Percentiles rank a stretch among this genome's conserved stretches.
phyloP scores from a whole-genome alignment of 495 filamentous ascomycete species.

The Friedmanniomyces simplex region DNA sequence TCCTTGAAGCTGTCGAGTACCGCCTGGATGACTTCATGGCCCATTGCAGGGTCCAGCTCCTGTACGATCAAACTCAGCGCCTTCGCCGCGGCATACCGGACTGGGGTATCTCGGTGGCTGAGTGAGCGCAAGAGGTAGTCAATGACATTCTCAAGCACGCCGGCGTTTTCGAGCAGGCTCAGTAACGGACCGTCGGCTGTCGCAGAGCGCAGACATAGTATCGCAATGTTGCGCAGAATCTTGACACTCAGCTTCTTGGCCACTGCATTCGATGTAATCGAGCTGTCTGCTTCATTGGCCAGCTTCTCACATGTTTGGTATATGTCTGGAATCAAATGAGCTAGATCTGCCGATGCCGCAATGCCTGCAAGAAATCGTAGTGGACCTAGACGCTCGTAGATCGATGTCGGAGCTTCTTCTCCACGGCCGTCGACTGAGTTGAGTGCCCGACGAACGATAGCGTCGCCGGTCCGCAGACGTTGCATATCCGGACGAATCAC shows the following conservation, averaged over 20 bases:
- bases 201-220: constrained; percentile 46
- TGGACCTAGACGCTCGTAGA: constrained; percentile 59
- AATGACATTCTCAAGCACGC: constrained; percentile 60
- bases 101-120: constrained; percentile 76
- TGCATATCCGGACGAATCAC: constrained; percentile 84
- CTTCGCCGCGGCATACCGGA: constrained; percentile 85
- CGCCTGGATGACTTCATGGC: constrained; percentile 72
- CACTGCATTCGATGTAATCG: constrained; percentile 49
- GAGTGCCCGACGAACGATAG: constrained; percentile 59
- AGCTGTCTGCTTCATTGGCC: constrained; percentile 28
- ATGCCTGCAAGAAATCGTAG: constrained; percentile 70
- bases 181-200: constrained; percentile 13
- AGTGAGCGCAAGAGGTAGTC: constrained; percentile 55
- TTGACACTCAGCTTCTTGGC: constrained; percentile 76
- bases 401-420: constrained; percentile 18
- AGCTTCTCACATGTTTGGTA: constrained; percentile 46
- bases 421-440: constrained; percentile 33
- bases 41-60: constrained; percentile 69
- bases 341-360: constrained; percentile 44
- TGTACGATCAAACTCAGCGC: constrained; percentile 75
- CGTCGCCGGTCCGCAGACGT: constrained; percentile 54
- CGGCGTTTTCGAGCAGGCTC: constrained; percentile 4
- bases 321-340: constrained; percentile 38
- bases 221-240: constrained; percentile 58
- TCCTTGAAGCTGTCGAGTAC: constrained; percentile 64